Evolutionary conservation across 768 basidiomycete genomes (phyloP).

Genomic region (Gymnopilus dilepis): DNA sequence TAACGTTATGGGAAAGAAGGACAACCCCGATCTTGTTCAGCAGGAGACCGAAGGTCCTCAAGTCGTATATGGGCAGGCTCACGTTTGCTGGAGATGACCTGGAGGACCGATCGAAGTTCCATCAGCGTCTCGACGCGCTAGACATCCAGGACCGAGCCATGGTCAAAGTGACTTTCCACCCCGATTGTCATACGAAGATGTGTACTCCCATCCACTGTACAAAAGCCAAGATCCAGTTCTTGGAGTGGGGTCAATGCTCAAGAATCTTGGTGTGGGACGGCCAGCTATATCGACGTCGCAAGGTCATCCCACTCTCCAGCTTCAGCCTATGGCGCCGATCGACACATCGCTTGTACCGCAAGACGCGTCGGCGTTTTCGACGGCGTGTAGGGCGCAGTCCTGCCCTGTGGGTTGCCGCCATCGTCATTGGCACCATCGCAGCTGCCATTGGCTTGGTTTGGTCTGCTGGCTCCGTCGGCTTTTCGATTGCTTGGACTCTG

Average conservation of each 20-base stretch:
- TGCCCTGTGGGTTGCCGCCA: neutral
- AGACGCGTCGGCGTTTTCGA: neutral
- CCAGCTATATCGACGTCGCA: neutral
- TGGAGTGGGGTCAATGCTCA: neutral
- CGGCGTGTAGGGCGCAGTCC: neutral
- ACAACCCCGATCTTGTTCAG: neutral
- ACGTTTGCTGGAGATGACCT: neutral
- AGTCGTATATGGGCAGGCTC: neutral
- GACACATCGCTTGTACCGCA: neutral
- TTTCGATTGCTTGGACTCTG: neutral
- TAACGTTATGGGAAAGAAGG: neutral
- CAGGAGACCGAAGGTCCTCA: neutral
- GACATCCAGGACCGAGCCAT: neutral
- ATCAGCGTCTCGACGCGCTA: neutral
- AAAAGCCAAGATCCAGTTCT: neutral
- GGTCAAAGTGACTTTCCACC: neutral
- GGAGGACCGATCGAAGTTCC: neutral
- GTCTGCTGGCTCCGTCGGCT: neutral
- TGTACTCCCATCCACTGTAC: neutral
- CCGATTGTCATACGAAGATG: neutral
- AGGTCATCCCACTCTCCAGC: neutral
- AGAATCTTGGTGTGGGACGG: neutral
- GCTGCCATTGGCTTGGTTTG: neutral
- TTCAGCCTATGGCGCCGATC: neutral
- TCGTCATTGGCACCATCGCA: neutral